A percentile compares a stretch with the other conserved stretches of the same genome.
Evolutionary conservation across 2,329 filamentous ascomycete genomes (phyloP).

Genomic region (Beauveria asiatica): DNA sequence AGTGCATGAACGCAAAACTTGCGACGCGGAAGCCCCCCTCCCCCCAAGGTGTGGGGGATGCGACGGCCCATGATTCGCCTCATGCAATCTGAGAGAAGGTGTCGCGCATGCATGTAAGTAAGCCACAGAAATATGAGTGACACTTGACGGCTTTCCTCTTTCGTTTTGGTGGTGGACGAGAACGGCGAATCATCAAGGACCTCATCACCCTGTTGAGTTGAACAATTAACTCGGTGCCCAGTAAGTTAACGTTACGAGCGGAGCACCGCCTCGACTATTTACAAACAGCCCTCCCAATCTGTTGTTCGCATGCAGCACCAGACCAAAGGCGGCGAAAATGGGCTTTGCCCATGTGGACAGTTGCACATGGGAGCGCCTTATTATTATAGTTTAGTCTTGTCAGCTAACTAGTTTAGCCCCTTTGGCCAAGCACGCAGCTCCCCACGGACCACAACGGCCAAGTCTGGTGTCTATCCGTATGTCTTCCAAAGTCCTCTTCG

Average conservation of each 20-base stretch:
- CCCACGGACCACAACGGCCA: background rate
- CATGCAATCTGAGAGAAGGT: background rate
- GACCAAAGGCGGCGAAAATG: background rate
- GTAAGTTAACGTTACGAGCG: constrained; percentile 9
- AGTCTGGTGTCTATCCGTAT: background rate
- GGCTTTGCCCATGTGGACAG: background rate
- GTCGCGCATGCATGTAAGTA: background rate
- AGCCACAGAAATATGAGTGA: background rate
- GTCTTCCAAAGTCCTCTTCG: background rate
- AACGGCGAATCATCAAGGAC: background rate
- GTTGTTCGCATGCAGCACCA: background rate
- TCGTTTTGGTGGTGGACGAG: background rate
- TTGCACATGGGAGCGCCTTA: background rate
- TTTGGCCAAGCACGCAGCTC: background rate
- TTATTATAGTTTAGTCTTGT: no score
- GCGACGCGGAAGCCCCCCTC: no score
- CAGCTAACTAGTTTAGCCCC: no score
- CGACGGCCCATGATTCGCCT: background rate
- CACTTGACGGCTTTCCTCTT: background rate
- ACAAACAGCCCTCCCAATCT: background rate
- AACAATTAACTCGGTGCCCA: background rate
- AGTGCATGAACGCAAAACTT: background rate
- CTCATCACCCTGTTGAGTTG: background rate
- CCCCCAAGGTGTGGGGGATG: background rate
- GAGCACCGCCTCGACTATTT: background rate